A percentile compares a stretch with the other conserved stretches of the same genome.
Evolutionary conservation across 2,329 filamentous ascomycete genomes (phyloP).

Genomic region (Aspergillus sp.): DNA sequence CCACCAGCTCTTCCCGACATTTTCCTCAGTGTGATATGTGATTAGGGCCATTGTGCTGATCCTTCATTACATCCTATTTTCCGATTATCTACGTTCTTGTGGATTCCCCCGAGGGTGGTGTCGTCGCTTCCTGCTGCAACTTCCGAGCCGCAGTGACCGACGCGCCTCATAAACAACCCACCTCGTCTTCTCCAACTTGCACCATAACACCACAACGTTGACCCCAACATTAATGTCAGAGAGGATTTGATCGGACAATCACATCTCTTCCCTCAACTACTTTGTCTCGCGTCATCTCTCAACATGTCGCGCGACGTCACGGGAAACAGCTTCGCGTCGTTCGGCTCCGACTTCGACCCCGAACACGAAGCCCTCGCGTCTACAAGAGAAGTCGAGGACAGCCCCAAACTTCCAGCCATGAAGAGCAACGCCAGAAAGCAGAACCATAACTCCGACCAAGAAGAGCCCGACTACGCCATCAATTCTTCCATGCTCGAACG

Average conservation of each 20-base stretch:
- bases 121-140: slow-evolving; percentile 3
- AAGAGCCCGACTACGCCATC: slow-evolving; percentile 44
- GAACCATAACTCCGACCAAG: slow-evolving; percentile 13
- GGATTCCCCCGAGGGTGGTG: not conserved
- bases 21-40: not conserved
- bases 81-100: not conserved
- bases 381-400: slow-evolving; percentile 33
- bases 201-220: not conserved
- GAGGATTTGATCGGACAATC: not conserved
- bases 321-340: slow-evolving; percentile 28
- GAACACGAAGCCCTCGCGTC: slow-evolving; percentile 43
- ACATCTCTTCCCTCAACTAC: not conserved
- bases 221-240: not conserved
- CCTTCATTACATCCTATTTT: not conserved
- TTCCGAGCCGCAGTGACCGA: slow-evolving; percentile 11
- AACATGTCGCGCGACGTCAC: slow-evolving; percentile 23
- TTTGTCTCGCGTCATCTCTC: slow-evolving; percentile 3
- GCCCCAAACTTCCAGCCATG: slow-evolving; percentile 24
- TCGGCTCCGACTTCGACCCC: slow-evolving; percentile 40
- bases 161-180: slow-evolving; percentile 11
- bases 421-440: slow-evolving; percentile 16
- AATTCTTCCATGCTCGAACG: slow-evolving; percentile 46
- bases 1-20: slow-evolving; percentile 3
- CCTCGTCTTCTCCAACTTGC: not conserved
- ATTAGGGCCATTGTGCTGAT: not conserved